Base-by-base conservation (phyloP, 1,139 yeast genomes). In the Martiniozyma asiatica region DNA sequence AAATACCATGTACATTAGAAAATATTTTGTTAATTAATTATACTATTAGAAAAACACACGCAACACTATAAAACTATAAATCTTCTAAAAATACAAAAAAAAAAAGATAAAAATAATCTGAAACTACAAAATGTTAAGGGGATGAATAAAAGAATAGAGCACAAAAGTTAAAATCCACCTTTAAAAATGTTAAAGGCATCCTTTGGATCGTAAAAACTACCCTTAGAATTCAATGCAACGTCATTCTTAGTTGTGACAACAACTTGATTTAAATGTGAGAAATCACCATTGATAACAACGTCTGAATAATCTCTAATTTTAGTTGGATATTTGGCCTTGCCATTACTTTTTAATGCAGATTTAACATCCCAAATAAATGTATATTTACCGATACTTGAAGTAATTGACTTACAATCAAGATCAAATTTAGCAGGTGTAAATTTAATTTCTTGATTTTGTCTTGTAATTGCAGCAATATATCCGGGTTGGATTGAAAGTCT, bases 341-440 rank as follows among this genome's bases (percentile, higher is more conserved):
- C 30, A 13, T 22, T 20, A 26, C 38, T 39, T 8, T 19, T 19
- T 31, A 77, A 50, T 8, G 76, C 61, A 45, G 72, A 70, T 41
- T 60, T 63, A 45, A 85, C 50, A n/a, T 78, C 71, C 94, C 95
- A 84, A 2, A 80, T 65, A 20, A 85, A 67, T 19, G 84, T 77
- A 52, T 72, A 85, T 10, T 85, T 85, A 1, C 94, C 94, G 2
- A 76, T 61, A 8, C 89, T 73, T 2, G 93, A 68, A 17, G 82
- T 73, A 34, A 84, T 78, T 17, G 18, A 6, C 6, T 17, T 8
- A 17, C 7, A 8, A 6, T 2, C 75, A 31, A 35, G 26, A 27
- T 38, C 65, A 50, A 85, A 85, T 41, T 68, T 66, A 4, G 94
- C 95, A 36, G 63, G 64, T 6, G 92, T 73, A 51, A 82, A 84